Base-by-base conservation (phyloP, 2,329 filamentous ascomycete genomes). In the Golovinomyces cichoracearum region DNA sequence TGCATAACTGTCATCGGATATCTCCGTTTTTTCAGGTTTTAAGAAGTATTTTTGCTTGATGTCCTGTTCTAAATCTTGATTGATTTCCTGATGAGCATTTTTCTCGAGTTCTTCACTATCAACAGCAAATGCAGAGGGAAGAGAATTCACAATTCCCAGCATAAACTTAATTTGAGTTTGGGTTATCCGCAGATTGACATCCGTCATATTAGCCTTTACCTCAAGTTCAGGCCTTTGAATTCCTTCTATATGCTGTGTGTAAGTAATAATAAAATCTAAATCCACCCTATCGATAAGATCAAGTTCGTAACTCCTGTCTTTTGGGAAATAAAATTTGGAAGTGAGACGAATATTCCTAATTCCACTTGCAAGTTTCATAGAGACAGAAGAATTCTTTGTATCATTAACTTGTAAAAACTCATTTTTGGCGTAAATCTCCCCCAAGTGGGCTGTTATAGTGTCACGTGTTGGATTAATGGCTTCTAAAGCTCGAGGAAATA, bases 281-380 rank as follows among this genome's bases (percentile, higher is more conserved):
- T 98, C 90, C 12, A 98, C 85, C 56, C 94, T 85, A 58, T 98
- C 86, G 56, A 99, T 93, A 67, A 99, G 80, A 61, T 98, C 84
- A 6, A 98, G 68, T 61, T 93, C 85, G 62, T 98, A 90, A 0
- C 75, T 74, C 50, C 73, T 65, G 29, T 76, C 73, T 2, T 77
- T 70, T 0, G 74, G 63, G 57, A 92, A 95, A 60, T 93, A 74
- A 58, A 95, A 84, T 49, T 83, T 78, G 0, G 88, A 95, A 0
- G 84, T 94, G 25, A 98, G 67, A 29, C 83, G 78, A 52, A 94
- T 84, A 52, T 98, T 93, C 48, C 88, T 76, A 55, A 99, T 88
- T 21, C 90, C 90, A 17, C 85, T 80, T 2, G 82, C 81, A 15
- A 98, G 72, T 60, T 92, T 85, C 69, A 93, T 98, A 27, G 83